Evolutionary conservation across 768 basidiomycete genomes (phyloP), one percentile per base, ranked within the genome.

Genomic region (Leccinellum luteum): DNA sequence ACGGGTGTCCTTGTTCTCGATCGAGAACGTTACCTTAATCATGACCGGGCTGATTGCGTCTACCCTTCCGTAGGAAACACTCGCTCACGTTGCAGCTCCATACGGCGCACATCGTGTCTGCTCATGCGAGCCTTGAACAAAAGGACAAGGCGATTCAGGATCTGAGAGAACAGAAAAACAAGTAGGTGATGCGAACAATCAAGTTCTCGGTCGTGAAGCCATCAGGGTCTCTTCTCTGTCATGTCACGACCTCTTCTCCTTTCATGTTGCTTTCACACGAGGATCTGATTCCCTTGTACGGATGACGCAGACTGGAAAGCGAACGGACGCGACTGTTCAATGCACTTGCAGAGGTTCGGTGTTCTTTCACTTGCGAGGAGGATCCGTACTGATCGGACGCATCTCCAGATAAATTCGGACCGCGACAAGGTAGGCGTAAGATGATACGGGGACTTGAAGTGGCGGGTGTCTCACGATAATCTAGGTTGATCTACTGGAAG

Each of bases 61-160:
- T 47, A 41, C 48, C 32, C 47, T 48, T 9, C 57, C 10, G 41
- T 43, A 92, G 90, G 74, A 92, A 92, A 74, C 91, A 92, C 68
- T 90, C 90, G 4, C 69, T 93, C 60, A 89, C 89, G 9, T 75
- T 93, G 44, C 91, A 93, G 70, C 75, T 93, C 34, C 92, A 93
- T 63, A 93, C 92, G 10, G 90, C 92, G 10, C 90, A 93, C 68
- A 90, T 93, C 44, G 76, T 93, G 3, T 90, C 91, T 8, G 90
- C 90, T 6, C 90, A 93, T 68, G 85, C 89, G 2, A 81, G 85
- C 30, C 76, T 93, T 5, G 89, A 92, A 59, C 83, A 87, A 69
- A 92, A 91, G 69, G 81, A 81, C 60, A 89, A 85, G 62, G 81
- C 87, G 8, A 83, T 93, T 15, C 87, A 92, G 73, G 90, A 92